Evolutionary conservation across 1,284 basidiomycete species (phyloP).

Genomic region (Neonothopanus nambi): DNA sequence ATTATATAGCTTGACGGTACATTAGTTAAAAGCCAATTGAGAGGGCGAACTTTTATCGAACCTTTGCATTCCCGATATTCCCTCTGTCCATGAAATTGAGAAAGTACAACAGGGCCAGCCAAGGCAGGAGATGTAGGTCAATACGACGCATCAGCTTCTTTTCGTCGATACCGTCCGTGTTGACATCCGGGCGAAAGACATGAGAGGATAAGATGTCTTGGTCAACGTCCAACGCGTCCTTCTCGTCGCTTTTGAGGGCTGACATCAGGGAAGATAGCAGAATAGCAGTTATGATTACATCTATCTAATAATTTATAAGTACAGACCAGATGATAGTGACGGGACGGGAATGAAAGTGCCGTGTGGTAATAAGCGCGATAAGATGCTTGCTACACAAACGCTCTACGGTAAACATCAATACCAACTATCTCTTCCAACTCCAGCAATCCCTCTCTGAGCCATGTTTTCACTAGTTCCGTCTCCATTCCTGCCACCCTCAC

Average conservation of each 20-base stretch:
- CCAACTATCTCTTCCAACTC: conserved; percentile 60
- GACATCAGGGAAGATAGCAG: conserved; percentile 11
- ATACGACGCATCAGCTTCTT: conserved; percentile 49
- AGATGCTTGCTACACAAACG: conserved; percentile 45
- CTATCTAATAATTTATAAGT: too few relatives aligned
- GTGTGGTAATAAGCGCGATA: too few relatives aligned
- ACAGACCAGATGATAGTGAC: too few relatives aligned
- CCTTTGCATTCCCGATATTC: conserved; percentile 67
- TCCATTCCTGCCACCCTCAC: conserved; percentile 74
- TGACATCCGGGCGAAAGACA: conserved; percentile 39
- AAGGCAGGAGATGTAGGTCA: conserved; percentile 54
- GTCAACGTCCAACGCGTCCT: not conserved
- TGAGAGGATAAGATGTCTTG: conserved; percentile 6
- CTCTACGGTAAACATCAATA: conserved; percentile 60
- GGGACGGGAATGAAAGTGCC: too few relatives aligned
- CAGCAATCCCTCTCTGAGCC: conserved; percentile 58
- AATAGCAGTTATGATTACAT: too few relatives aligned
- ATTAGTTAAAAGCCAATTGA: too few relatives aligned
- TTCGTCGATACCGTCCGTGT: conserved; percentile 44
- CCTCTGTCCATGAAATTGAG: conserved; percentile 64
- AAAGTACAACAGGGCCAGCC: conserved; percentile 61
- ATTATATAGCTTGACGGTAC: conserved; percentile 17
- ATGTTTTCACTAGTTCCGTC: conserved; percentile 70
- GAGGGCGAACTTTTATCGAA: conserved; percentile 21
- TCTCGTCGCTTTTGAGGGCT: not conserved